Base-by-base conservation (phyloP, 805 yeast species). In the Candida cerambycidarum region DNA sequence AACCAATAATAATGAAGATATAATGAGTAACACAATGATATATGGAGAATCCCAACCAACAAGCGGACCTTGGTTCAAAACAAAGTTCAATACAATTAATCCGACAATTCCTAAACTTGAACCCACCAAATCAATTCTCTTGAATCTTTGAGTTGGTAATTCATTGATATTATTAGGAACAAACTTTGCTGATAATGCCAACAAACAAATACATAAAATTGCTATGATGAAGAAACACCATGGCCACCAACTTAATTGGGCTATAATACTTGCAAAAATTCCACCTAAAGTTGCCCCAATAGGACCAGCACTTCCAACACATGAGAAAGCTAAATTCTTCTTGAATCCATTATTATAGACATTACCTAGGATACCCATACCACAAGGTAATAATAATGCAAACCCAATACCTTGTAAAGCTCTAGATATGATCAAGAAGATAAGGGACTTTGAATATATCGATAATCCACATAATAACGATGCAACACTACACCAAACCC, bases 51-150 rank as follows among this genome's bases (percentile, higher is more conserved):
- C 52, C 92, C 92, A 85, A 15, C 90, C 88, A 2, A 67, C 82
- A 4, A 76, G 71, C 0, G 92, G 87, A 2, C 85, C 92, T 57
- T 86, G 89, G 52, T 82, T 85, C 80, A 88, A 79, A 2, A 79
- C 78, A 56, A 85, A 80, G 51, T 82, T 84, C 57, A 86, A 68
- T 25, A 85, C 56, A 2, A 83, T 69, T 37, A 86, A 59, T 0
- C 87, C 88, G 5, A 63, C 44, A 4, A 85, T 75, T 3, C 87
- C 90, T 11, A 78, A 45, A 0, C 63, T 13, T 0, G 83, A 66
- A 31, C 59, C 71, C 43, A 57, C 27, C 30, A 53, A 17, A 43
- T 57, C 71, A 18, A 58, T 49, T 15, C 47, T 37, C 14, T 37
- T 38, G 14, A 48, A 32, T 32, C 39, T 45, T 10, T 51, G 44